phyloP scores from a whole-genome alignment of 192 early-diverging fungal species.

The Gorgonomyces haynaldii region DNA sequence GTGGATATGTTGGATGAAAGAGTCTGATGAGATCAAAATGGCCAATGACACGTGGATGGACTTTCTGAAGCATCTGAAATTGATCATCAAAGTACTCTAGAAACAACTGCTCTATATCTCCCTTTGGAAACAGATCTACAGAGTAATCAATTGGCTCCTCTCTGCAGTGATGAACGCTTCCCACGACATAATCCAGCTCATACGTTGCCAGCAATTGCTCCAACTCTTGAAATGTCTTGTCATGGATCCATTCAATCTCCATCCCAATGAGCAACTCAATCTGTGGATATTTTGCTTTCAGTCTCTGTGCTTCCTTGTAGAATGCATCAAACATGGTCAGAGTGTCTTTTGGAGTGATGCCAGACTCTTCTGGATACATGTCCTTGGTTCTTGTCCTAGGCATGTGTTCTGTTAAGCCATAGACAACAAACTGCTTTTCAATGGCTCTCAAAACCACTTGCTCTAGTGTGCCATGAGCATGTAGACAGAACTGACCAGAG shows the following conservation, averaged over 20 bases:
- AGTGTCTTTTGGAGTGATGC: constrained; percentile 55
- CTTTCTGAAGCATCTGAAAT: constrained; percentile 51
- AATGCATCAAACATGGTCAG: constrained; percentile 53
- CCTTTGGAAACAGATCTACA: constrained; percentile 31
- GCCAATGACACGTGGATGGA: constrained; percentile 73
- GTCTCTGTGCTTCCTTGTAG: constrained; percentile 54
- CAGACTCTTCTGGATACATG: constrained; percentile 87
- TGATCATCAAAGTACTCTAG: constrained; percentile 81
- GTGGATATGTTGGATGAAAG: constrained; percentile 40
- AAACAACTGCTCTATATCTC: constrained; percentile 42
- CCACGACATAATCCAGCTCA: constrained; percentile 76
- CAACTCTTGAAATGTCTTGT: constrained; percentile 34
- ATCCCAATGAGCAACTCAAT: constrained; percentile 64
- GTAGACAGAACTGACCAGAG: constrained; percentile 90
- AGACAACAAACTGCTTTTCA: constrained; percentile 50
- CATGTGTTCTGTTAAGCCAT: constrained; percentile 89
- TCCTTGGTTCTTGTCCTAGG: constrained; percentile 64
- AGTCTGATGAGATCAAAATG: constrained; percentile 93
- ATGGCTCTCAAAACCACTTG: constrained; percentile 70
- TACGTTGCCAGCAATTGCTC: constrained; percentile 31
- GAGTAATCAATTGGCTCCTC: constrained; percentile 79
- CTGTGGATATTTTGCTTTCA: constrained; percentile 51
- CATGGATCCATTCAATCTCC: constrained; percentile 80
- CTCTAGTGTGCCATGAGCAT: constrained; percentile 78
- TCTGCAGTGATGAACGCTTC: constrained; percentile 82